Evolutionary conservation across 2,329 filamentous ascomycete genomes (phyloP).

Genomic region (Hymenoscyphus linearis): DNA sequence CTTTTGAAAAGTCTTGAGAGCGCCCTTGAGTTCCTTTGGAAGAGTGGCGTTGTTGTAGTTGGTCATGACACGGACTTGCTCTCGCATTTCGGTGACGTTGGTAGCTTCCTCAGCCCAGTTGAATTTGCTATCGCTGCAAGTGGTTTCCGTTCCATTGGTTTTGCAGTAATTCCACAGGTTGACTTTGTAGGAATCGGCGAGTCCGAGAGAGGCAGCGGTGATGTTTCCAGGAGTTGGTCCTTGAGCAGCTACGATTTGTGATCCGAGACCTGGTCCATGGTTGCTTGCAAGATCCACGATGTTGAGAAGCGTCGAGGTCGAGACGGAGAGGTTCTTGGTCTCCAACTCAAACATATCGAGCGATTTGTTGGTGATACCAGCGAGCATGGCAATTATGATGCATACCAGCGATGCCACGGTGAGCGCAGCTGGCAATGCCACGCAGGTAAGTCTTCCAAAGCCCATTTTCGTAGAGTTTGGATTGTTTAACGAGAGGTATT

Average conservation of each 20-base stretch:
- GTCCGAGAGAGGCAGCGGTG: slow-evolving; percentile 52
- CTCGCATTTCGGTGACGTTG: slow-evolving; percentile 58
- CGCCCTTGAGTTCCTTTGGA: slow-evolving; percentile 59
- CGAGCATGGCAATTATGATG: slow-evolving; percentile 51
- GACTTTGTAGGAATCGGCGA: slow-evolving; percentile 71
- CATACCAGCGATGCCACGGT: slow-evolving; percentile 73
- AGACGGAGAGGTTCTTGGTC: slow-evolving; percentile 48
- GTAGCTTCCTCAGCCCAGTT: slow-evolving; percentile 74
- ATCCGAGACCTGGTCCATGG: not conserved
- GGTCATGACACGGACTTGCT: slow-evolving; percentile 38
- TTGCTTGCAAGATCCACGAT: slow-evolving; percentile 16
- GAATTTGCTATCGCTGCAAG: slow-evolving; percentile 67
- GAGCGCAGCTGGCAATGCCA: slow-evolving; percentile 78
- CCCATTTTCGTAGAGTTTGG: slow-evolving; percentile 46
- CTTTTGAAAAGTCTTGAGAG: slow-evolving; percentile 67
- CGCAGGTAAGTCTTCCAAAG: slow-evolving; percentile 75
- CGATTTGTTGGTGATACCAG: slow-evolving; percentile 50
- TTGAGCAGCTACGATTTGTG: slow-evolving; percentile 22
- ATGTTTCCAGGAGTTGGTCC: slow-evolving; percentile 39
- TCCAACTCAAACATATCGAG: slow-evolving; percentile 58
- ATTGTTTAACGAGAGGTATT: not conserved
- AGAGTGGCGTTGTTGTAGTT: slow-evolving; percentile 48
- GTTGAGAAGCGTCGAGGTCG: slow-evolving; percentile 22
- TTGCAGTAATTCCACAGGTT: slow-evolving; percentile 85
- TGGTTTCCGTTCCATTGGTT: slow-evolving; percentile 42